phyloP scores from a whole-genome alignment of 169 alveolate species.

The Plasmodium falciparum region DNA sequence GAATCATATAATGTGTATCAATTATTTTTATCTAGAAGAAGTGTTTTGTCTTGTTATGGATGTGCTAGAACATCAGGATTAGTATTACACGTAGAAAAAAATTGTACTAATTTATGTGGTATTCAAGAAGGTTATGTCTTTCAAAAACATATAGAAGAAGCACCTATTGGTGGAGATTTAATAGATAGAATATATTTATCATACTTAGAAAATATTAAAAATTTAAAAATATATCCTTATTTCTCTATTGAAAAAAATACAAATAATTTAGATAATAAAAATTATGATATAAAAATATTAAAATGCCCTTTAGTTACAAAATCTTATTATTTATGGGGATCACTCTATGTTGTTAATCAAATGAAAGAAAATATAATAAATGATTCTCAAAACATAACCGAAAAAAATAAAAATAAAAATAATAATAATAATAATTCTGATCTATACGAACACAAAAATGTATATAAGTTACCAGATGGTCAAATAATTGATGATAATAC shows the following conservation, averaged over 20 bases:
- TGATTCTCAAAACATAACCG: conserved; percentile 25
- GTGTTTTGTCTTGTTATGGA: conserved; percentile 84
- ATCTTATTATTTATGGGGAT: conserved; percentile 82
- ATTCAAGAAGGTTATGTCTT: conserved; percentile 83
- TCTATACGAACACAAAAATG: conserved; percentile 17
- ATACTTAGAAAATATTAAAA: conserved; percentile 74
- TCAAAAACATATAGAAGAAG: conserved; percentile 82
- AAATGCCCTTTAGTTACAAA: conserved; percentile 81
- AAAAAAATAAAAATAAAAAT: conserved; percentile 57
- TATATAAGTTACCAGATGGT: conserved; percentile 84
- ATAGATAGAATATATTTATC: conserved; percentile 80
- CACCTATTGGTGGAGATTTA: conserved; percentile 85
- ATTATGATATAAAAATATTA: conserved; percentile 46
- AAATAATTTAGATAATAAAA: conserved; percentile 30
- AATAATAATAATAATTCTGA: conserved; percentile 9
- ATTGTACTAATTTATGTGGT: conserved; percentile 82
- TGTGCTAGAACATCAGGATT: conserved; percentile 83
- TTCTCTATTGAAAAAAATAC: conserved; percentile 49
- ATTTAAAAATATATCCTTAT: conserved; percentile 78
- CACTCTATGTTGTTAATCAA: conserved; percentile 81
- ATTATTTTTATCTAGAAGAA: conserved; percentile 81
- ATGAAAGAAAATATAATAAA: conserved; percentile 79
- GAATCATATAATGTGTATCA: conserved; percentile 82
- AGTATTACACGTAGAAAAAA: conserved; percentile 84
- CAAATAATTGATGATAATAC: conserved; percentile 70